Conservation (phyloP, 2,329 filamentous ascomycete genomes). For the Paecilomyces niveus region DNA sequence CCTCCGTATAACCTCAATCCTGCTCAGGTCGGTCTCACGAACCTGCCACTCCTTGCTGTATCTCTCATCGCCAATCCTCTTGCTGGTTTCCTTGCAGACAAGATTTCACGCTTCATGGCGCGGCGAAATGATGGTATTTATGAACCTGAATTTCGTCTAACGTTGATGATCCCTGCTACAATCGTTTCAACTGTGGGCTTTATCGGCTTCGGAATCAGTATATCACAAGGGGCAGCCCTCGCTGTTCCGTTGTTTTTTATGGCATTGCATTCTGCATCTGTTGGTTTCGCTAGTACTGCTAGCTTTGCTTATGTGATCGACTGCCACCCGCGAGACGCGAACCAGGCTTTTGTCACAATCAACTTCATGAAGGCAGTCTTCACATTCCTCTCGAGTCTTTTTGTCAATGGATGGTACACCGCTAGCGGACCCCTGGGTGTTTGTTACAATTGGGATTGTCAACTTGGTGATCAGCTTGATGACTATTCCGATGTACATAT, state of each 20-base stretch:
- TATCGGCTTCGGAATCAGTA: conserved; percentile 34
- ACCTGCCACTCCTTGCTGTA: conserved; percentile 22
- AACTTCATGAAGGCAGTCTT: conserved; percentile 35
- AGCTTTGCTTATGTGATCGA: conserved; percentile 37
- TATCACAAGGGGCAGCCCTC: conserved; percentile 19
- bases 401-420: conserved; percentile 19
- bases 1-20: conserved; percentile 29
- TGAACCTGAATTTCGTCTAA: conserved; percentile 31
- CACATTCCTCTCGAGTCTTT: conserved; percentile 21
- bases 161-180: conserved; percentile 15
- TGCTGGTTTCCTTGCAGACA: conserved; percentile 21
- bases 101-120: conserved; percentile 24
- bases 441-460: conserved; percentile 5
- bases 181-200: conserved; percentile 29
- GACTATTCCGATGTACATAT: conserved; percentile 21
- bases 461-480: conserved; percentile 9
- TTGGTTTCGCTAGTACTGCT: conserved; percentile 31
- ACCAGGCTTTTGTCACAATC: conserved; percentile 37
- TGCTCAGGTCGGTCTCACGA: conserved; percentile 25
- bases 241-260: conserved; percentile 27
- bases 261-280: conserved; percentile 27
- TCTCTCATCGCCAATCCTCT: conserved; percentile 18
- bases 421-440: conserved; percentile 17
- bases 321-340: conserved; percentile 32
- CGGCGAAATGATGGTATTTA: conserved; percentile 32